Conservation (phyloP, 768 basidiomycete species). For the Hygrophorus russula region DNA sequence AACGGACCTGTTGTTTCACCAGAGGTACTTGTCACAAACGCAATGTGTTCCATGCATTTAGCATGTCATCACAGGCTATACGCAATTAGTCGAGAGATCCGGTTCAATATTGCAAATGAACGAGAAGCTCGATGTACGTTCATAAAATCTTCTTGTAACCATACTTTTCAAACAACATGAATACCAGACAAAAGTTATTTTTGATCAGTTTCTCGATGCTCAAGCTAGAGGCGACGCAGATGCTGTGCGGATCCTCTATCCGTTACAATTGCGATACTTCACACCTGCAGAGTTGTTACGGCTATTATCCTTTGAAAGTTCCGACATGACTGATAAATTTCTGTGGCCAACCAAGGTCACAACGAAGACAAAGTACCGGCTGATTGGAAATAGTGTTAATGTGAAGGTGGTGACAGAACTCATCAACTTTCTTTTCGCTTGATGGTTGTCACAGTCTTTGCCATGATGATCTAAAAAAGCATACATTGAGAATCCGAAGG, state of each 20-base stretch:
- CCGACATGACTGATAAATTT: constrained; percentile 21
- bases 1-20: constrained; percentile 71
- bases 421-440: constrained; percentile 38
- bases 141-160: neutral
- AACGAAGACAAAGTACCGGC: constrained; percentile 57
- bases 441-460: too few relatives aligned
- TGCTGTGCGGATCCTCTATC: constrained; percentile 42
- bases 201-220: constrained; percentile 40
- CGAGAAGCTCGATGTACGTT: constrained; percentile 48
- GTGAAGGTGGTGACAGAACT: constrained; percentile 57
- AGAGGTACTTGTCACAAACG: constrained; percentile 36
- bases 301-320: constrained; percentile 46
- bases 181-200: constrained; percentile 20
- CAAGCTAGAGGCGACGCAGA: constrained; percentile 26
- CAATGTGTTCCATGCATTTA: neutral
- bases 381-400: constrained; percentile 80
- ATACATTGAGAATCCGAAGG: too few relatives aligned
- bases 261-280: constrained; percentile 65
- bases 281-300: constrained; percentile 62
- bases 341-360: constrained; percentile 55
- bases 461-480: too few relatives aligned
- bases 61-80: constrained; percentile 42
- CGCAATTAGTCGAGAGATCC: constrained; percentile 62
- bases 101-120: constrained; percentile 73
- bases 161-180: neutral